Conservation (phyloP, 2,329 filamentous ascomycete species). For the Fusarium sp. region DNA sequence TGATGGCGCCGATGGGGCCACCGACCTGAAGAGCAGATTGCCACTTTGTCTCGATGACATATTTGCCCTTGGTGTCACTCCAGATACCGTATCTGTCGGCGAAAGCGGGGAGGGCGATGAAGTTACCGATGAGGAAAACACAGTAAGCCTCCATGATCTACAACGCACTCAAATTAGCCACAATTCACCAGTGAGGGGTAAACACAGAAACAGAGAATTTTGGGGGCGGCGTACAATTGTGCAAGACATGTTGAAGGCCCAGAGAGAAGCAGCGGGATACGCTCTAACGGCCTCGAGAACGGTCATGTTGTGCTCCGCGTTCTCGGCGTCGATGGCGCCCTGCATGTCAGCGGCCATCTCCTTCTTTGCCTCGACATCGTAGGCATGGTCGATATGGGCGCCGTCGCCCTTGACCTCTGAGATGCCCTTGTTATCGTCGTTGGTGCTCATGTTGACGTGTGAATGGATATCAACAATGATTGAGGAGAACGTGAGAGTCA, state of each 20-base stretch:
- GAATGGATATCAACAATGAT: slow-evolving; percentile 13
- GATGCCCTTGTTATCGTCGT: slow-evolving; percentile 20
- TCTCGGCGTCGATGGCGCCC: slow-evolving; percentile 50
- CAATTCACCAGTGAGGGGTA: neutral
- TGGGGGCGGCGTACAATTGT: slow-evolving; percentile 53
- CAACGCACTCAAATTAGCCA: neutral
- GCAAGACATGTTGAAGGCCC: slow-evolving; percentile 61
- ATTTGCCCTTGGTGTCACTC: slow-evolving; percentile 31
- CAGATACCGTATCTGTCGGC: slow-evolving; percentile 51
- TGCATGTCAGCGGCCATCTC: slow-evolving; percentile 28
- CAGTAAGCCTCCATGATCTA: slow-evolving; percentile 63
- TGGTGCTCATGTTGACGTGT: slow-evolving; percentile 32
- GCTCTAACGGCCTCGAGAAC: slow-evolving; percentile 51
- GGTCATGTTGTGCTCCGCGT: slow-evolving; percentile 54
- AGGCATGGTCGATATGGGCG: slow-evolving; percentile 33
- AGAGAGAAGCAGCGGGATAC: slow-evolving; percentile 58
- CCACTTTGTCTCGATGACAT: slow-evolving; percentile 54
- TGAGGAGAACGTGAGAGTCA: neutral
- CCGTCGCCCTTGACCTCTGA: slow-evolving; percentile 23
- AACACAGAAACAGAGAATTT: neutral
- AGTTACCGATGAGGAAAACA: slow-evolving; percentile 60
- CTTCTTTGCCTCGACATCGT: slow-evolving; percentile 33
- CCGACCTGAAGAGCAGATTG: slow-evolving; percentile 50
- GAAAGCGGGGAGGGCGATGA: slow-evolving; percentile 56
- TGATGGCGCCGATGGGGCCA: slow-evolving; percentile 50